phyloP scores from a whole-genome alignment of 345 rosid species.

The Citrus glauca region DNA sequence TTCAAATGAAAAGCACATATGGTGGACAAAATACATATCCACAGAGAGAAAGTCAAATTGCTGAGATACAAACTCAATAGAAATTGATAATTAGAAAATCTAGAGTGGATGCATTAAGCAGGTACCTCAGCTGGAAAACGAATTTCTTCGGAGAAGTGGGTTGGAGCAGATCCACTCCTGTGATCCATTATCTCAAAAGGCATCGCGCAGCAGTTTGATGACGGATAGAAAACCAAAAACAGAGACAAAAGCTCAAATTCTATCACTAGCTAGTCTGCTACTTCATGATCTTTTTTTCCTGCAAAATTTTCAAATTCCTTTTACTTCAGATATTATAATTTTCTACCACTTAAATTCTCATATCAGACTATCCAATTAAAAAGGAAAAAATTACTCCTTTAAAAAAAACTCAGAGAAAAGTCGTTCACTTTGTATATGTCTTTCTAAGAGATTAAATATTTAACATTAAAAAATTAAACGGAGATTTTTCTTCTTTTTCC shows the following conservation, averaged over 20 bases:
- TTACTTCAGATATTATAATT: slow-evolving; percentile 11
- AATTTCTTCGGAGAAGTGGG: slow-evolving; percentile 44
- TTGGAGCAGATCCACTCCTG: slow-evolving; percentile 42
- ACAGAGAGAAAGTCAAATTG: background rate
- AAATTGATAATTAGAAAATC: slow-evolving; percentile 1
- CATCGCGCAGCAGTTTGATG: slow-evolving; percentile 35
- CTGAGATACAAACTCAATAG: background rate
- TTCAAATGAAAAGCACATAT: slow-evolving; percentile 5
- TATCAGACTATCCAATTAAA: background rate
- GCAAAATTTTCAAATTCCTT: slow-evolving; percentile 14
- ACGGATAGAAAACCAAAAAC: slow-evolving; percentile 20
- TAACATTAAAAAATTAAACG: background rate
- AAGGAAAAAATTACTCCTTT: background rate
- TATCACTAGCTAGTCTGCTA: slow-evolving; percentile 11
- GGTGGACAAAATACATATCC: background rate
- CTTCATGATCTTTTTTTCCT: slow-evolving; percentile 28
- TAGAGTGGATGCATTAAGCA: background rate
- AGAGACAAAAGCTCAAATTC: slow-evolving; percentile 15
- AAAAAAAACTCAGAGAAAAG: background rate
- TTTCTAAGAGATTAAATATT: background rate
- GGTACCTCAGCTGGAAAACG: slow-evolving; percentile 49
- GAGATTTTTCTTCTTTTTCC: background rate
- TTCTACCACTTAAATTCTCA: background rate
- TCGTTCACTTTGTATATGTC: background rate
- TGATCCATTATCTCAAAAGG: slow-evolving; percentile 67